Base-by-base conservation (phyloP, 805 yeast species). In the Candida wancherniae region DNA sequence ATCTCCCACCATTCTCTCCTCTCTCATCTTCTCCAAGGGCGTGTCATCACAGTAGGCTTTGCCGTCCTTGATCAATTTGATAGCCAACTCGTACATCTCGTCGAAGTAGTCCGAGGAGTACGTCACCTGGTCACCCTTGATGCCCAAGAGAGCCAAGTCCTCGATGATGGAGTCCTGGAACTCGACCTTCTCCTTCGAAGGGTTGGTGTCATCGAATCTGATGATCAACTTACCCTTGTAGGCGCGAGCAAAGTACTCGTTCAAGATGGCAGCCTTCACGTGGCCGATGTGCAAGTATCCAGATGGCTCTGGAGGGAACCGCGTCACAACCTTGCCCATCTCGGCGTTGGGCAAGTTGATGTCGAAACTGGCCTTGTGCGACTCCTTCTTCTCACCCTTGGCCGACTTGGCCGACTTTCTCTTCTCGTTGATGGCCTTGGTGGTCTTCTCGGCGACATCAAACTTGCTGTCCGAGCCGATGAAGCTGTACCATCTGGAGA, bases 241-340 rank as follows among this genome's bases (percentile, higher is more conserved):
- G 55, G 77, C 82, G 50, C 85, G 80, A 28, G 99, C 98, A 67
- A 92, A 90, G 68, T 88, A 90, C 64, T 92, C 92, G 69, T 92
- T 92, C 57, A 92, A 74, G 37, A 92, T 72, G 33, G 99, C 99
- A 40, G 98, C 98, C 65, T 92, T 92, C 39, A 95, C 98, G 58
- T 92, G 99, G 48, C 99, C 99, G 64, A 92, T 92, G 65, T 92
- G 99, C 63, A 92, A 74, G 63, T 88, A 92, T 67, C 99, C 99
- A 66, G 95, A 84, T 39, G 99, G 99, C 69, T 92, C 99, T 44
- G 99, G 99, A 31, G 95, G 98, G 78, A 92, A 92, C 67, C 99
- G 83, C 33, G 98, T 94, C 33, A 94, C 97, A 36, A 92, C 99
- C 63, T 88, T 69, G 44, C 99, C 99, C 36, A 82, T 78, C 51